Percentiles rank a stretch among this genome's conserved stretches.
These are phyloP conservation scores for Leishmania arabica DNA, from an alignment of 208 protist genomes.

Conservation along the genomic window DNA sequence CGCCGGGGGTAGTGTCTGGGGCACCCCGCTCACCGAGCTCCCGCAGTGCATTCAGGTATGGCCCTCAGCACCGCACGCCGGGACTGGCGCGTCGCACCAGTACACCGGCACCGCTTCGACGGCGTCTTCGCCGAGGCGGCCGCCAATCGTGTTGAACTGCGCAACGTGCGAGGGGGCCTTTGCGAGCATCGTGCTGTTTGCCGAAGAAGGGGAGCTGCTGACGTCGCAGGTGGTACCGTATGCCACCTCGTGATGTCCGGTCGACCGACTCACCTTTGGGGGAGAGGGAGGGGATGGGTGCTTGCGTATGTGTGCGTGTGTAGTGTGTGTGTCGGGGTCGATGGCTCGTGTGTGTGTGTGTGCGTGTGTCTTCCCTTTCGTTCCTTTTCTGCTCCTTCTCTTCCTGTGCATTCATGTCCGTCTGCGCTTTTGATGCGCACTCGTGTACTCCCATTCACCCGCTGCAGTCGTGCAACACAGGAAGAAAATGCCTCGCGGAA, in stretches of 20 bases:
- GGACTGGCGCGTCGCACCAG: too few species aligned
- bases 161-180: conserved; percentile 70
- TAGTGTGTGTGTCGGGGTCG: too few species aligned
- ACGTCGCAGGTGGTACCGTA: conserved; percentile 20
- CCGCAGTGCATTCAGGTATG: conserved; percentile 23
- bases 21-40: conserved; percentile 14
- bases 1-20: conserved; percentile 8
- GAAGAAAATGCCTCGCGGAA: neutral
- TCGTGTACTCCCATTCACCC: neutral
- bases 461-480: neutral
- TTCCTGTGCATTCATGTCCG: neutral
- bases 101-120: neutral
- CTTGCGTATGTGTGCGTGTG: neutral
- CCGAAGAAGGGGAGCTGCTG: conserved; percentile 25
- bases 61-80: conserved; percentile 1
- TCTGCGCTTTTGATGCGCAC: neutral
- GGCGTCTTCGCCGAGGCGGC: neutral
- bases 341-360: neutral
- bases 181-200: conserved; percentile 48
- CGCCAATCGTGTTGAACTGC: conserved; percentile 44
- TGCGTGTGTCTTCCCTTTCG: neutral
- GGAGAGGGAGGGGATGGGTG: neutral
- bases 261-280: neutral
- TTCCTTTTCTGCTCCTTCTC: neutral
- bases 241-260: conserved; percentile 2